Percentiles rank a stretch among this genome's conserved stretches.
phyloP scores from a whole-genome alignment of 768 basidiomycete species.

The Tylopilus sp. region DNA sequence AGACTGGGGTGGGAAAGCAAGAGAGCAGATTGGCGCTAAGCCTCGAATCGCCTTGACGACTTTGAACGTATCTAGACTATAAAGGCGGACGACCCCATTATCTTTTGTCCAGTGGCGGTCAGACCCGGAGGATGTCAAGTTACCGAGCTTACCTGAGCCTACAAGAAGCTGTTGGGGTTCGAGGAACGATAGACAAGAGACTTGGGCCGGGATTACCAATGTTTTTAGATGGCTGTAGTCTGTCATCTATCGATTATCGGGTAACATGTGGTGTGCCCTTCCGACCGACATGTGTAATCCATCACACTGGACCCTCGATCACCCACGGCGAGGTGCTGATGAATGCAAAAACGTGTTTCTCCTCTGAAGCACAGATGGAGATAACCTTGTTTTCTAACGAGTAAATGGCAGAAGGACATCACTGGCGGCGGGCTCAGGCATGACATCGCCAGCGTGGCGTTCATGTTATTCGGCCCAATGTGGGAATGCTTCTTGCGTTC shows the following conservation, averaged over 20 bases:
- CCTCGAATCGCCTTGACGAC: conserved; percentile 62
- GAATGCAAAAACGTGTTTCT: too few relatives aligned
- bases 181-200: conserved; percentile 53
- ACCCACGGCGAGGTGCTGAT: background rate
- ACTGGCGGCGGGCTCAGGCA: too few relatives aligned
- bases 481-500: too few relatives aligned
- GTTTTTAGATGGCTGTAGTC: conserved; percentile 18
- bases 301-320: background rate
- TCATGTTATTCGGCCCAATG: too few relatives aligned
- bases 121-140: background rate
- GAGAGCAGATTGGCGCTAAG: conserved; percentile 61
- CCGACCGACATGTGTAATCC: background rate
- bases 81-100: conserved; percentile 69
- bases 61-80: conserved; percentile 54
- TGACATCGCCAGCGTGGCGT: too few relatives aligned
- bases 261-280: background rate
- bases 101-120: conserved; percentile 36
- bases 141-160: conserved; percentile 53
- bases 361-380: too few relatives aligned
- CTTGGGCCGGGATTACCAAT: conserved; percentile 44
- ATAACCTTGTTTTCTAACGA: background rate
- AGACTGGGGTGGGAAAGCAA: conserved; percentile 44
- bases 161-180: conserved; percentile 49
- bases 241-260: conserved; percentile 2
- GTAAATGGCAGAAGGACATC: background rate